A percentile compares a stretch with the other conserved stretches of the same genome.
Conservation (phyloP, 768 basidiomycete species). For the Pisolithus albus region DNA sequence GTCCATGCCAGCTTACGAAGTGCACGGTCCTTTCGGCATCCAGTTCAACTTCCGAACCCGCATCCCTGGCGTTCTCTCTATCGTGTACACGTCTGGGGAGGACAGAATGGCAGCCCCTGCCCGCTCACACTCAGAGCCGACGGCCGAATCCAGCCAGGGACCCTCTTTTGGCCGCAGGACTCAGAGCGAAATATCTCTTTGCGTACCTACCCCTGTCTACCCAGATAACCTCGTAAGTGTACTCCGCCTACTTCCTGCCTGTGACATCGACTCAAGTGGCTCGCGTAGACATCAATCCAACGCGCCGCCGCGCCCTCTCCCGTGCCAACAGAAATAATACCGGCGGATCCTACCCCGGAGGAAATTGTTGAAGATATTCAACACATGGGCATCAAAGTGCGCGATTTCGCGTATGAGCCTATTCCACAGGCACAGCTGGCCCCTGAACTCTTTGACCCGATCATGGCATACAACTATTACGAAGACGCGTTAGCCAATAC, state of each 20-base stretch:
- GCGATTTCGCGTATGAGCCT: conserved; percentile 26
- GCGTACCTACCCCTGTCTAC: conserved; percentile 8
- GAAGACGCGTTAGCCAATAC: conserved; percentile 19
- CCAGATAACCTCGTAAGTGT: conserved; percentile 23
- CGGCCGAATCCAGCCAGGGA: conserved; percentile 20
- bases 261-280: neutral
- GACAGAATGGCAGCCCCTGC: conserved; percentile 7
- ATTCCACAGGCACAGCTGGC: conserved; percentile 13
- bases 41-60: conserved; percentile 13
- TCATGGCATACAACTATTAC: conserved; percentile 26
- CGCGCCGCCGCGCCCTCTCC: conserved; percentile 23
- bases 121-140: conserved; percentile 18
- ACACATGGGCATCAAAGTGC: conserved; percentile 8
- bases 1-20: conserved; percentile 17
- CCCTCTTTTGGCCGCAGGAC: conserved; percentile 16
- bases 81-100: conserved; percentile 8
- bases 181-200: conserved; percentile 20
- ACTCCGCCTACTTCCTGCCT: neutral
- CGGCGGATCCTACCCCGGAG: conserved; percentile 26
- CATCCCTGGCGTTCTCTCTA: conserved; percentile 5
- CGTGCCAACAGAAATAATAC: conserved; percentile 28
- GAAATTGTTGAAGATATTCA: conserved; percentile 29
- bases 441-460: conserved; percentile 25
- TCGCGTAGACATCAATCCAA: conserved; percentile 9
- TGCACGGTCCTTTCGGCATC: conserved; percentile 17